These are phyloP conservation scores for Isabelozyma rhagii DNA, from an alignment of 805 yeast species.

Conservation along the genomic window DNA sequence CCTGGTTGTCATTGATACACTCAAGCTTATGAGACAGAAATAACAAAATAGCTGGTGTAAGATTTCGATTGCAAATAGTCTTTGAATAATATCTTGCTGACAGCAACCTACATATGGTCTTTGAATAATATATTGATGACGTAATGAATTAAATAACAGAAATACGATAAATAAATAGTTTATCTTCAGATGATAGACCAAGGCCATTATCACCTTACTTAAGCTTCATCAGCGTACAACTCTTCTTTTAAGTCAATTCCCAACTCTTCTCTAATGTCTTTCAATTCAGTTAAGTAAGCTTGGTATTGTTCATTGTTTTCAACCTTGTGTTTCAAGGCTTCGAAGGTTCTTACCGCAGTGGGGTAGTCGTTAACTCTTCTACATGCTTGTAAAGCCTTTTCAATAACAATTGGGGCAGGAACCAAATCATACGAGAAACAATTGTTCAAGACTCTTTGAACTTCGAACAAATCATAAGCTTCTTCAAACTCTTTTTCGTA, in stretches of 20 bases:
- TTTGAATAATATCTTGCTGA: background rate
- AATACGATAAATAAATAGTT: background rate
- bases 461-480: conserved; percentile 46
- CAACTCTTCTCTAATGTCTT: conserved; percentile 85
- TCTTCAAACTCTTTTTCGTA: conserved; percentile 91
- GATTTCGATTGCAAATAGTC: too few relatives aligned
- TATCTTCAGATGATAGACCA: background rate
- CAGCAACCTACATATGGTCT: background rate
- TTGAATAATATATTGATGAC: background rate
- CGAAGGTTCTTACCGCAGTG: conserved; percentile 97
- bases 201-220: conserved; percentile 3
- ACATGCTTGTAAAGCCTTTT: conserved; percentile 94
- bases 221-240: conserved; percentile 46
- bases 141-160: conserved; percentile 2
- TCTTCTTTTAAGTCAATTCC: conserved; percentile 94
- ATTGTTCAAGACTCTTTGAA: conserved; percentile 90
- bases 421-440: conserved; percentile 98
- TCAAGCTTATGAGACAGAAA: background rate
- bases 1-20: conserved; percentile 9
- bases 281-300: conserved; percentile 93
- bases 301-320: conserved; percentile 91
- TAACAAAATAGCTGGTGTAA: background rate
- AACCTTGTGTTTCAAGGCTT: conserved; percentile 94
- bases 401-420: conserved; percentile 95
- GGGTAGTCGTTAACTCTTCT: conserved; percentile 99